Base-by-base conservation (phyloP, 225 moss, liverwort and hornwort genomes). In the Climacium dendroides region DNA sequence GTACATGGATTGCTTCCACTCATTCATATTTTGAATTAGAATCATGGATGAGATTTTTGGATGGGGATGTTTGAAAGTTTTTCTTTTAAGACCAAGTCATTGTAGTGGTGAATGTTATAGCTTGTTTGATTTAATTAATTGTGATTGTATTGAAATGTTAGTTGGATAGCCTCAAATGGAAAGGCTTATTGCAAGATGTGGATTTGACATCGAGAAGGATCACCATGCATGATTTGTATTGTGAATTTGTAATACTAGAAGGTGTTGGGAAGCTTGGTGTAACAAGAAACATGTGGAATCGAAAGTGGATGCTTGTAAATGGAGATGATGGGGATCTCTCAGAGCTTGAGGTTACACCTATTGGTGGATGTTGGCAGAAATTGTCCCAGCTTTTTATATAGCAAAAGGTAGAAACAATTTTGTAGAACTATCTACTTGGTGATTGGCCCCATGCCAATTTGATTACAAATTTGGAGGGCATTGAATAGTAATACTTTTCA, bases 211-310 rank as follows among this genome's bases (percentile, higher is more conserved):
- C 1, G 0, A 39, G 39, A 39, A 24, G 14, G 70, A 15, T 70
- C 1, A 41, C 4, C 5, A 70, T 70, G 70, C 70, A 70, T 15
- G 70, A 70, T 70, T 70, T 70, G 41, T 70, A 70, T 70, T 0
- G 4, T 26, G 70, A 41, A 70, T 41, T 70, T 70, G 41, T 70
- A 5, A 70, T 0, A 2, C 26, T 15, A 15, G 70, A 70, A 70
- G 70, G 3, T 0, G 0, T 25, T 70, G 41, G 26, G 1, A 70
- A 70, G 5, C 5, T 5, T 0, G 3, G 9, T 24, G 41, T 1
- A 15, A 0, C 15, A 26, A 26, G 0, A 15, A 8, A 13, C 5
- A 70, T 70, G 14, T 15, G 8, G 15, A 0, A 70, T 70, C 5
- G 15, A 0, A 70, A 41, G 26, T 70, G 41, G 41, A 9, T 70